These are phyloP conservation scores for Phytophthora fragariae DNA, from an alignment of 352 stramenopile species.

Conservation along the genomic window DNA sequence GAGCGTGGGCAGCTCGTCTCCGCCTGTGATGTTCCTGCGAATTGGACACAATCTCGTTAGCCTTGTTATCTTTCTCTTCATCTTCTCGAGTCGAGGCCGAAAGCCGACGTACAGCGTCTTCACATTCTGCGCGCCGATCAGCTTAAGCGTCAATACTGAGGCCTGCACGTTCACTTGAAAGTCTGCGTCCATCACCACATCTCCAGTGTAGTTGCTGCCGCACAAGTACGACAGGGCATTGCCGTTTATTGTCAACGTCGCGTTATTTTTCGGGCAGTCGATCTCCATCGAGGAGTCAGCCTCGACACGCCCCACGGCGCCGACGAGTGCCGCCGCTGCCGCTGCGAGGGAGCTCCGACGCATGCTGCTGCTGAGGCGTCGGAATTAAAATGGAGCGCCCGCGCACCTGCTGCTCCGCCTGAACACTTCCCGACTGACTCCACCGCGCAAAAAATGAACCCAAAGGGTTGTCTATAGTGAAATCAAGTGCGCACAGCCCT, in stretches of 20 bases:
- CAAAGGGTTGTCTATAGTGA: conserved; percentile 27
- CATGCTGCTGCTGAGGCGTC: conserved; percentile 33
- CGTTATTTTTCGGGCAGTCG: too few species aligned
- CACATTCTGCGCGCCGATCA: not conserved
- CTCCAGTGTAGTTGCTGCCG: not conserved
- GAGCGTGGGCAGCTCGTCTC: not conserved
- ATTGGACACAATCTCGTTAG: too few species aligned
- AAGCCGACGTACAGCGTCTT: conserved; percentile 5
- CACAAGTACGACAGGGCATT: not conserved
- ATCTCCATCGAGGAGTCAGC: too few species aligned
- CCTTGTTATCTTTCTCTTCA: too few species aligned
- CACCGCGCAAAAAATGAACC: conserved; percentile 39
- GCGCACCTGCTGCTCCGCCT: not conserved
- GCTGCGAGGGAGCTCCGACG: conserved; percentile 21
- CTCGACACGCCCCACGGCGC: not conserved
- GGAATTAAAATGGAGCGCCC: conserved; percentile 32
- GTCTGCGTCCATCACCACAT: not conserved
- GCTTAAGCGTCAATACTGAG: not conserved
- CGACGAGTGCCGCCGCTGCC: not conserved
- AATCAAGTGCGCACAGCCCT: conserved; percentile 5
- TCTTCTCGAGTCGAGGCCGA: too few species aligned
- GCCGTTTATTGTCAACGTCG: not conserved
- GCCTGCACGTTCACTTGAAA: conserved; percentile 5
- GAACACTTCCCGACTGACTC: conserved; percentile 31
- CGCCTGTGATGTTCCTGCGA: conserved; percentile 7